Evolutionary conservation across 2,329 filamentous ascomycete species (phyloP).

Genomic region (Calonectria pseudoturangicola): DNA sequence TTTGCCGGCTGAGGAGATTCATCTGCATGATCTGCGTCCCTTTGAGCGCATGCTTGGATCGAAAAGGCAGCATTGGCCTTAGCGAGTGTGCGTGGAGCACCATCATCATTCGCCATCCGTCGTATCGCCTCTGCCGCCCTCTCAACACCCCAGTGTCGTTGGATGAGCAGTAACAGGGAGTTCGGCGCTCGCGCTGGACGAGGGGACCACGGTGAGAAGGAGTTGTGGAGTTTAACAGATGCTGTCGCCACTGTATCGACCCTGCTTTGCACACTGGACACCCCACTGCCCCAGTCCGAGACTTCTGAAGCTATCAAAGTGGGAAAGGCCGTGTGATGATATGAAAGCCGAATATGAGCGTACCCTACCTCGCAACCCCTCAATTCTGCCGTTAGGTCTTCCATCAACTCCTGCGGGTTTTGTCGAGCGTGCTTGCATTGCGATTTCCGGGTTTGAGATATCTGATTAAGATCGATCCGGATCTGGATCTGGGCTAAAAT

Average conservation of each 20-base stretch:
- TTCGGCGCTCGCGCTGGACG: conserved; percentile 60
- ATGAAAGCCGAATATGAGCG: conserved; percentile 71
- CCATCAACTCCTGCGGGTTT: conserved; percentile 73
- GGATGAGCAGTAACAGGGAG: conserved; percentile 66
- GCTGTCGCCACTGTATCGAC: conserved; percentile 73
- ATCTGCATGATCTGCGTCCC: conserved; percentile 17
- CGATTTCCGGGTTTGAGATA: conserved; percentile 33
- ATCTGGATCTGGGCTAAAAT: conserved; percentile 71
- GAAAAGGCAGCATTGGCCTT: not conserved
- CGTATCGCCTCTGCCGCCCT: conserved; percentile 66
- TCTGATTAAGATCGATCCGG: conserved; percentile 54
- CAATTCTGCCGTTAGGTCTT: conserved; percentile 75
- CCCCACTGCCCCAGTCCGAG: conserved; percentile 57
- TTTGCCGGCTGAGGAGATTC: conserved; percentile 23
- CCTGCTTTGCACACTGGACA: conserved; percentile 66
- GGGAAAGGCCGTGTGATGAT: conserved; percentile 74
- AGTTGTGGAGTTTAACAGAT: conserved; percentile 68
- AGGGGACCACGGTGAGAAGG: conserved; percentile 71
- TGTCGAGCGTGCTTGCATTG: conserved; percentile 59
- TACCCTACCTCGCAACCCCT: conserved; percentile 69
- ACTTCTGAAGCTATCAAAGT: conserved; percentile 50
- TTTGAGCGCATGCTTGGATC: conserved; percentile 13
- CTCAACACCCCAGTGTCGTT: conserved; percentile 68
- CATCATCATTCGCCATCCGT: conserved; percentile 51
- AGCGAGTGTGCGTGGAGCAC: conserved; percentile 32